These are phyloP conservation scores for Mycena indigotica DNA, from an alignment of 768 basidiomycete genomes.

Conservation along the genomic window DNA sequence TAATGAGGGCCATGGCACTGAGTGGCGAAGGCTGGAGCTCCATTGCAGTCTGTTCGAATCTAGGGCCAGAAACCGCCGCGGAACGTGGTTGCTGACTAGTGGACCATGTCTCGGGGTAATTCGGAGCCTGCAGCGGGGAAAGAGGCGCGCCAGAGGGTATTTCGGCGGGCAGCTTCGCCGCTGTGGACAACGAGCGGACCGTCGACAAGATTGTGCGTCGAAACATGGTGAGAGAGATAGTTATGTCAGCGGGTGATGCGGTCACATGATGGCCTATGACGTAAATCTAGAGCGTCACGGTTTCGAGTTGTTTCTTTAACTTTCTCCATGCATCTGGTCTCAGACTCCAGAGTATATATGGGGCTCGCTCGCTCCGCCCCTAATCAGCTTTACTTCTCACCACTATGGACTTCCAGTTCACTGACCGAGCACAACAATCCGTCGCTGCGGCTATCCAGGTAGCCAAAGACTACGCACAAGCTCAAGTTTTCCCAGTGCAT, in stretches of 20 bases:
- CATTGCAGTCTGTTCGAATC: conserved; percentile 92
- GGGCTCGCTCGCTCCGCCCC: no score
- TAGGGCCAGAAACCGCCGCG: conserved; percentile 59
- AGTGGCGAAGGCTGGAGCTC: conserved; percentile 86
- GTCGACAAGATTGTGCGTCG: neutral
- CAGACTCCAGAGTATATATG: no score
- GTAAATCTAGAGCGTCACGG: neutral
- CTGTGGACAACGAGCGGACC: conserved; percentile 14
- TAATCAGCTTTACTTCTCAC: no score
- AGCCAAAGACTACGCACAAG: conserved; percentile 84
- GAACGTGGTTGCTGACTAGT: conserved; percentile 77
- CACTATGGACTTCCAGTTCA: conserved; percentile 72
- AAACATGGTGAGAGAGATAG: no score
- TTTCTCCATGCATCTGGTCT: neutral
- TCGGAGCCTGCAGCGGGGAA: conserved; percentile 75
- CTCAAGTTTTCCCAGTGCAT: conserved; percentile 78
- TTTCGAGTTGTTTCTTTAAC: neutral
- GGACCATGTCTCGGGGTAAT: conserved; percentile 83
- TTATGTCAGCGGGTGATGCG: no score
- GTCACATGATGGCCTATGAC: neutral
- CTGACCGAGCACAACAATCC: conserved; percentile 78
- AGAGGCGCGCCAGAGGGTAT: no score
- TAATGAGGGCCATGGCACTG: conserved; percentile 89
- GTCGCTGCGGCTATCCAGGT: conserved; percentile 73
- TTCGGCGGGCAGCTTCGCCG: conserved; percentile 13